Conservation (phyloP, 768 basidiomycete species). For the Cyathus striatus region DNA sequence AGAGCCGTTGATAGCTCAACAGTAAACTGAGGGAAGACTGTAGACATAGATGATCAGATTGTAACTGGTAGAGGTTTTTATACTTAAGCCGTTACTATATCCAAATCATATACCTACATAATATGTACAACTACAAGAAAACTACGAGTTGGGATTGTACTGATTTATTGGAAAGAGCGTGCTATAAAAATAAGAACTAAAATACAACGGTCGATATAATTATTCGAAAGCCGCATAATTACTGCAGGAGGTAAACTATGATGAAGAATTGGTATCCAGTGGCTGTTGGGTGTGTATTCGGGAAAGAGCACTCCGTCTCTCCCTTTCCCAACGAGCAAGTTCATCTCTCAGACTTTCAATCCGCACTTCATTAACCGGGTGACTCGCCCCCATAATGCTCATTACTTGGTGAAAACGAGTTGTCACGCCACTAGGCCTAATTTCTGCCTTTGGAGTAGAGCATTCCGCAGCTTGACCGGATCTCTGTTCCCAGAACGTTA, state of each 20-base stretch:
- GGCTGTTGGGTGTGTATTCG: neutral
- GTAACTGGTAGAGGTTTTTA: too few relatives aligned
- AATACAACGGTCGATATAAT: neutral
- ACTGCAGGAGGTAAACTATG: too few relatives aligned
- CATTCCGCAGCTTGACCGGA: conserved; percentile 42
- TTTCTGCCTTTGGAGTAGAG: conserved; percentile 12
- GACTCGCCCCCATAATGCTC: conserved; percentile 50
- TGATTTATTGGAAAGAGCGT: neutral
- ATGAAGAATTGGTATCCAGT: too few relatives aligned
- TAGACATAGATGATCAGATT: too few relatives aligned
- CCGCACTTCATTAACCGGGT: conserved; percentile 67
- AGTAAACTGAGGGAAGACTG: neutral
- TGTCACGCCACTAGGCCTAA: too few relatives aligned
- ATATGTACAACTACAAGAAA: too few relatives aligned
- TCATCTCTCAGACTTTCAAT: conserved; percentile 59
- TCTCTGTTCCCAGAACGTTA: conserved; percentile 78
- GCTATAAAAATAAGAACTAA: neutral
- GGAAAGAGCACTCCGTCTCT: conserved; percentile 25
- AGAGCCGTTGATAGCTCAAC: conserved; percentile 5
- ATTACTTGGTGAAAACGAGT: conserved; percentile 31
- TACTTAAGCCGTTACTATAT: too few relatives aligned
- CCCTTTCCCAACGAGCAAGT: conserved; percentile 65
- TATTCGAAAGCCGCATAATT: too few relatives aligned
- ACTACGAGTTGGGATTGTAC: neutral
- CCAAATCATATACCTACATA: too few relatives aligned